phyloP scores from a whole-genome alignment of 2,329 filamentous ascomycete genomes.

The Colletotrichum cuscutae region DNA sequence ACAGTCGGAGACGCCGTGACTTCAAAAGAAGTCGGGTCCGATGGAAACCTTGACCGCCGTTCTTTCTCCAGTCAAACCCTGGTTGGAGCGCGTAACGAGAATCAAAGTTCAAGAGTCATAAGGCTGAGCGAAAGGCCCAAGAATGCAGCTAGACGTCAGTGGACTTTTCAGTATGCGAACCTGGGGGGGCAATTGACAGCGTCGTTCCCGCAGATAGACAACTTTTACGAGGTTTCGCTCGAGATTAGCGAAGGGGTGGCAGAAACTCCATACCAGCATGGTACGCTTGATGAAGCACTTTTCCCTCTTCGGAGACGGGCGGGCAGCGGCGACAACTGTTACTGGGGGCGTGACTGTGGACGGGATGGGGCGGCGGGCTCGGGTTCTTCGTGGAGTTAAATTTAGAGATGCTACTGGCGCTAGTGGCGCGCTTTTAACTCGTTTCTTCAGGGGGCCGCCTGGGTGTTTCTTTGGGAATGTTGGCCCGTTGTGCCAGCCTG shows the following conservation, averaged over 20 bases:
- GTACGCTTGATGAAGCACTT: not conserved
- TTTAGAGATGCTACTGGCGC: constrained; percentile 25
- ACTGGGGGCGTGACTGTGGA: not conserved
- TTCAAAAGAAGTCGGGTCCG: not conserved
- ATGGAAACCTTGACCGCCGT: not conserved
- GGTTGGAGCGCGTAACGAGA: not conserved
- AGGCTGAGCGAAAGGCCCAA: constrained; percentile 5
- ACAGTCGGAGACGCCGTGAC: constrained; percentile 19
- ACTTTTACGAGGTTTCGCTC: constrained; percentile 15
- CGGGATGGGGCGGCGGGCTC: constrained; percentile 4
- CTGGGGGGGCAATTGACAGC: not conserved
- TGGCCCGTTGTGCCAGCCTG: not conserved
- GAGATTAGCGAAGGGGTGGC: constrained; percentile 24
- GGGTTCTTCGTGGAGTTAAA: constrained; percentile 11
- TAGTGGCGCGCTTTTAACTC: constrained; percentile 6
- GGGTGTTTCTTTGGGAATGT: not conserved
- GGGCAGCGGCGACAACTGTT: not conserved
- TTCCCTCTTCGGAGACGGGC: not conserved
- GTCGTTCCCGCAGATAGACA: not conserved
- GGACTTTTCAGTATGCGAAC: not conserved
- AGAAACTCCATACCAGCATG: constrained; percentile 14
- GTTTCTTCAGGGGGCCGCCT: constrained; percentile 2
- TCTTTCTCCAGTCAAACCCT: not conserved
- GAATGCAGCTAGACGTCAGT: not conserved
- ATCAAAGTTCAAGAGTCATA: not conserved